Percentiles rank a stretch among this genome's conserved stretches.
Conservation (phyloP, 306 rosid species). For the Vigna unguiculata region DNA sequence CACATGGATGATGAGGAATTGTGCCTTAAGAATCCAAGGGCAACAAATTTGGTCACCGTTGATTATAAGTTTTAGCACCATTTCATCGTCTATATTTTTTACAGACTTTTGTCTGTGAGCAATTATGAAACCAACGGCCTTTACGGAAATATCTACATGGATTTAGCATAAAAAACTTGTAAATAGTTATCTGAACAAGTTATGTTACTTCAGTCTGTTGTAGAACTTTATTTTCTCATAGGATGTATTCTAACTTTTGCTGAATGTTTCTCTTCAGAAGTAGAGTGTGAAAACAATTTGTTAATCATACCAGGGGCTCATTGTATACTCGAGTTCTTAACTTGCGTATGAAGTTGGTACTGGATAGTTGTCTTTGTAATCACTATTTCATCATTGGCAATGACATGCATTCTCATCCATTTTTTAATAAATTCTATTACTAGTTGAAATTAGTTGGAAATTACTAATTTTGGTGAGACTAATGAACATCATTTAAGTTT, state of each 20-base stretch:
- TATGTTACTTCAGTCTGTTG: slow-evolving; percentile 4
- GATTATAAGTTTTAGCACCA: slow-evolving; percentile 15
- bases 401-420: no score
- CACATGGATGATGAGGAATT: slow-evolving; percentile 13
- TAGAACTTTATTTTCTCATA: background rate
- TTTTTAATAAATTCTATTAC: no score
- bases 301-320: background rate
- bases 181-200: slow-evolving; percentile 36
- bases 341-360: background rate
- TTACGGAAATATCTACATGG: slow-evolving; percentile 3
- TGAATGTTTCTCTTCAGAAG: slow-evolving; percentile 6
- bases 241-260: background rate
- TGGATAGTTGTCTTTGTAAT: background rate
- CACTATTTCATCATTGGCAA: background rate
- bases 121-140: slow-evolving; percentile 26
- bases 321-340: slow-evolving; percentile 14
- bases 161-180: slow-evolving; percentile 47
- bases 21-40: slow-evolving; percentile 32
- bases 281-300: background rate
- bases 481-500: no score
- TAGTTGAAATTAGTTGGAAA: no score
- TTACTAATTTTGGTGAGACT: no score
- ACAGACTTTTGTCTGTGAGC: slow-evolving; percentile 34
- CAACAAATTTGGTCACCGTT: slow-evolving; percentile 34
- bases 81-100: slow-evolving; percentile 27